Conservation (phyloP, 352 stramenopile genomes). For the Phytophthora uliginosa region DNA sequence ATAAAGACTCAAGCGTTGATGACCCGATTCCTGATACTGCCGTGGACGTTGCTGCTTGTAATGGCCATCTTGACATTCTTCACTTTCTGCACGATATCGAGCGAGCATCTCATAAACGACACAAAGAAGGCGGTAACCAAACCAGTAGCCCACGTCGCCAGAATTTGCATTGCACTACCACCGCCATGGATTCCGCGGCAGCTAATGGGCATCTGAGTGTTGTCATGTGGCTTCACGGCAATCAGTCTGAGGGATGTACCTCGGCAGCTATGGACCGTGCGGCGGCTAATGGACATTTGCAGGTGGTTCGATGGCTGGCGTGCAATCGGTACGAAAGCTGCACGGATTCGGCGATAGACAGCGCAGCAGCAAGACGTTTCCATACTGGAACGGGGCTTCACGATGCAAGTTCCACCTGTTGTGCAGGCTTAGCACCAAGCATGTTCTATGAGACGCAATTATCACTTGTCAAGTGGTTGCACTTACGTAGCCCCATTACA, state of each 20-base stretch:
- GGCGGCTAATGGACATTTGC: slow-evolving; percentile 1
- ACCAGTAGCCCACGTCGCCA: background rate
- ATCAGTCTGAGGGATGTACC: slow-evolving; percentile 4
- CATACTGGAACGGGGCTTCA: background rate
- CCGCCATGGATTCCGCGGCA: background rate
- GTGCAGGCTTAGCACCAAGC: background rate
- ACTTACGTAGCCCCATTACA: background rate
- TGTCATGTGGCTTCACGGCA: background rate
- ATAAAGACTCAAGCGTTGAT: background rate
- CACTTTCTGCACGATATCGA: background rate
- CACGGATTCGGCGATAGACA: background rate
- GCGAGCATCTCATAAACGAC: background rate
- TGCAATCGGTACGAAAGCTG: background rate
- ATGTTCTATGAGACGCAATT: background rate
- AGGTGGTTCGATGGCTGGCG: background rate
- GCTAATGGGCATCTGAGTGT: background rate
- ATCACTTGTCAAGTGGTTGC: background rate
- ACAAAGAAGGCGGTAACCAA: background rate
- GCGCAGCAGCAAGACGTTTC: background rate
- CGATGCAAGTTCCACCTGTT: background rate
- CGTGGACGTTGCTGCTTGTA: background rate
- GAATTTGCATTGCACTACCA: background rate
- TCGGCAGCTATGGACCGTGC: background rate
- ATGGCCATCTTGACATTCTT: background rate
- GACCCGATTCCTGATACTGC: background rate